These are phyloP conservation scores for Xylaria telfairii DNA, from an alignment of 495 filamentous ascomycete species.

Conservation along the genomic window DNA sequence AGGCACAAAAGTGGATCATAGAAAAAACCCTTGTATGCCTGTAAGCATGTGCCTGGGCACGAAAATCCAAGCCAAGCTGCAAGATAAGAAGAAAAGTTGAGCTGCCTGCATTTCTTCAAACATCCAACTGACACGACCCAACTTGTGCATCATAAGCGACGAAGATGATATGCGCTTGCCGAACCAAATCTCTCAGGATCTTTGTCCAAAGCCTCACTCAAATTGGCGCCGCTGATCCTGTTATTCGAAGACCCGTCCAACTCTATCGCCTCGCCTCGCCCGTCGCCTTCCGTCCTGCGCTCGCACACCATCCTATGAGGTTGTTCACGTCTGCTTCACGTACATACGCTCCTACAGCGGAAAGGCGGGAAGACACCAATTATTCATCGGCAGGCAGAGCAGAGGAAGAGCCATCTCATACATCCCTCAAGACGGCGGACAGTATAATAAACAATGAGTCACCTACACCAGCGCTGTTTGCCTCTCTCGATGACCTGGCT, in stretches of 20 bases:
- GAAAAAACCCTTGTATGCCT: neutral
- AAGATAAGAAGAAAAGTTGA: conserved; percentile 7
- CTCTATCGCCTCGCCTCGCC: conserved; percentile 9
- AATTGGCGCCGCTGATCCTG: conserved; percentile 41
- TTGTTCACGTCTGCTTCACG: conserved; percentile 19
- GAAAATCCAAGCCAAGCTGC: neutral
- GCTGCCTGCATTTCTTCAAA: neutral
- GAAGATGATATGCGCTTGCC: conserved; percentile 57
- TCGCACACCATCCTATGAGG: neutral
- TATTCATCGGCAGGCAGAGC: neutral
- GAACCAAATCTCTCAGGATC: conserved; percentile 49
- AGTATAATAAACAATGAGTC: neutral
- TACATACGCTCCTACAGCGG: neutral
- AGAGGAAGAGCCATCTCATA: neutral
- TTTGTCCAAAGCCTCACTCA: conserved; percentile 58
- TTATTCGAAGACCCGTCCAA: conserved; percentile 16
- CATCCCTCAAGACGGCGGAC: conserved; percentile 1
- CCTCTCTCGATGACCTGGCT: conserved; percentile 13
- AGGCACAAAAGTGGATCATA: neutral
- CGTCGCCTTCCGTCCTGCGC: conserved; percentile 3
- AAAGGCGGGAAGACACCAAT: neutral
- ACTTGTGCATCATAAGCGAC: neutral
- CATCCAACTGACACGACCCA: neutral
- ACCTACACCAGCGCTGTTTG: conserved; percentile 6
- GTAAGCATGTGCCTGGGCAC: neutral